Evolutionary conservation across 768 basidiomycete species (phyloP), one percentile per base, ranked within the genome.

Genomic region (Amylocystis lapponica): DNA sequence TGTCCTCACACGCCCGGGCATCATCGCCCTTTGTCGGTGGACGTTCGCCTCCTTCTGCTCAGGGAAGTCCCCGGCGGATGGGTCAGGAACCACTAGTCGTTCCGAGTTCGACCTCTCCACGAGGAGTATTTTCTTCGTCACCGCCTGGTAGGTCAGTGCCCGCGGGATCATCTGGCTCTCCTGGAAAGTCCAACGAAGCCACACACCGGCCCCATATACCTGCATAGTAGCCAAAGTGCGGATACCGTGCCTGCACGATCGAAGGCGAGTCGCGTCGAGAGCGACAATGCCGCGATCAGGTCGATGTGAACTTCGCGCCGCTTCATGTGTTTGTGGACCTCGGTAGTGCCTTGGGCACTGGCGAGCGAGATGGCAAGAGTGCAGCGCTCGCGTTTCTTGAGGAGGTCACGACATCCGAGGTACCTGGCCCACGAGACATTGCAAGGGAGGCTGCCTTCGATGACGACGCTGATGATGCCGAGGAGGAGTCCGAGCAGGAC

Each of bases 311-410:
- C n/a, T 37, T 77, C 7, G 66, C 67, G 9, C 84, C 91, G 9
- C 52, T 94, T 9, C 90, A 92, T 54, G 31, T 86, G n/a, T 88
- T 90, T 55, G 39, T 87, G 21, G 89, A 94, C 58, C 64, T 89
- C 35, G 72, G 63, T 26, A 58, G 66, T 42, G 50, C 70, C 16
- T 50, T 77, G 38, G 56, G 66, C 46, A 51, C 64, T 52, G 54
- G 60, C 58, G 5, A 51, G 55, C 40, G 45, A 53, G n/a, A 42
- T 13, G 41, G 34, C 4, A 34, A 43, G 23, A 59, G 47, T 39
- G 67, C 60, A 46, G 63, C 70, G 34, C 55, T 76, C 26, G 55
- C 61, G 0, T 85, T 84, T 48, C 29, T 83, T 32, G 67, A 76
- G 8, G 71, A 74, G 12, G 29, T 73, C 27, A 50, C 58, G n/a